Conservation (phyloP, 495 filamentous ascomycete genomes). For the Aspergillus hancockii region DNA sequence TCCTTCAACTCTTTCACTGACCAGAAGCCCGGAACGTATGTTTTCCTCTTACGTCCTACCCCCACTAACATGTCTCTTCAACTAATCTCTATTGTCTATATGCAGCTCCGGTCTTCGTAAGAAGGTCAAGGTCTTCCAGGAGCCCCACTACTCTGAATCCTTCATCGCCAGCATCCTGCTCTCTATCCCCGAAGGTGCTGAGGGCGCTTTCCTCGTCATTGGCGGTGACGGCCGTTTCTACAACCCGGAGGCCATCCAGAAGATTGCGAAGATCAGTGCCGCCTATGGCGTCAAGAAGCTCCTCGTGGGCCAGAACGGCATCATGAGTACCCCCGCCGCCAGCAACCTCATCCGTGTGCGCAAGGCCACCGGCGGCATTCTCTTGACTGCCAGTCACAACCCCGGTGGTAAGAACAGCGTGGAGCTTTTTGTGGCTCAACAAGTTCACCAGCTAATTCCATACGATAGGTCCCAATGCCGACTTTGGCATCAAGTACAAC, state of each 20-base stretch:
- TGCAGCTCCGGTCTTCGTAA: conserved; percentile 93
- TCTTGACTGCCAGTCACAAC: conserved; percentile 97
- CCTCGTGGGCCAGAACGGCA: conserved; percentile 91
- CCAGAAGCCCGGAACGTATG: conserved; percentile 99
- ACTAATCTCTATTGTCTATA: too few species aligned
- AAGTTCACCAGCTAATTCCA: not conserved
- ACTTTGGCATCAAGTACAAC: conserved; percentile 99
- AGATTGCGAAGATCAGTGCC: conserved; percentile 95
- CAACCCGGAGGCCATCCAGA: conserved; percentile 92
- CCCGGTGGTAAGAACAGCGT: conserved; percentile 74
- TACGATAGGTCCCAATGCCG: conserved; percentile 78
- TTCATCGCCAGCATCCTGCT: conserved; percentile 92
- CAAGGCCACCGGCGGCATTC: conserved; percentile 92
- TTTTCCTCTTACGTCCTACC: conserved; percentile 26
- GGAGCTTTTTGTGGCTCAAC: not conserved
- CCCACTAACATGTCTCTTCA: conserved; percentile 1
- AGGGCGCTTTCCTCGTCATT: conserved; percentile 90
- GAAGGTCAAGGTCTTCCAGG: conserved; percentile 97
- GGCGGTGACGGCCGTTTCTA: conserved; percentile 96
- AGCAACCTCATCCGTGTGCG: conserved; percentile 92
- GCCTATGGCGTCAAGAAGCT: conserved; percentile 99
- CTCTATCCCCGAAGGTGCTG: conserved; percentile 90
- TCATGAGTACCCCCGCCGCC: conserved; percentile 92
- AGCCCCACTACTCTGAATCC: conserved; percentile 91
- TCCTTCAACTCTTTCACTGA: conserved; percentile 79